Percentiles rank a stretch among this genome's conserved stretches.
Evolutionary conservation across 148 eudicot species (phyloP).

Genomic region (Fallopia convolvulus): DNA sequence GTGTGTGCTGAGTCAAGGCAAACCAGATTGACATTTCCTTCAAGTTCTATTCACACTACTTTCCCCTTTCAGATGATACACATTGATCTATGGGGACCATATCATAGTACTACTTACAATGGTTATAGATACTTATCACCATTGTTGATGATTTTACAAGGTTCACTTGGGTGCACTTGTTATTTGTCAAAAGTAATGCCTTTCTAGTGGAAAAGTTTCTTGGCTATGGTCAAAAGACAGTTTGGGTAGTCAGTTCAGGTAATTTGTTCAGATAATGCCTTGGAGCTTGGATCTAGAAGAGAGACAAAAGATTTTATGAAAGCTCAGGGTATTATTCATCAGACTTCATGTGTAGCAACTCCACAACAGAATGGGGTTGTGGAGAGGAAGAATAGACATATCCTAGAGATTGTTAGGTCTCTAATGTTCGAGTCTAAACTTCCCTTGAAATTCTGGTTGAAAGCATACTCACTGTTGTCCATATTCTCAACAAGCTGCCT

Average conservation of each 20-base stretch:
- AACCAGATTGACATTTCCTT: background rate
- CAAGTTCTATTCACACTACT: background rate
- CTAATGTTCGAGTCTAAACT: background rate
- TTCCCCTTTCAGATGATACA: no score
- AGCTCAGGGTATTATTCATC: no score
- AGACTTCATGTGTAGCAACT: no score
- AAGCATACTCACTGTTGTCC: background rate
- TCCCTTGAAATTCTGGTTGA: background rate
- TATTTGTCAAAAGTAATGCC: background rate
- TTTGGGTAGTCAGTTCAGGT: no score
- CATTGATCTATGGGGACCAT: no score
- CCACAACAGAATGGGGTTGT: background rate
- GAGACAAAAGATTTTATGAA: no score
- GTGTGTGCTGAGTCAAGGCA: background rate
- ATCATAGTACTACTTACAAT: no score
- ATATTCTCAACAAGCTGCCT: background rate
- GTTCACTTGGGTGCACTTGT: background rate
- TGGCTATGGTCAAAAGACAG: background rate
- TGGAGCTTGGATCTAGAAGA: no score
- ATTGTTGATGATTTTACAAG: background rate
- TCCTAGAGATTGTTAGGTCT: background rate
- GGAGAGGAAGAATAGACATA: background rate
- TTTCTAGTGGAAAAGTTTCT: background rate
- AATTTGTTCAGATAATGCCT: background rate
- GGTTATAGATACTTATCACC: background rate